A percentile compares a stretch with the other conserved stretches of the same genome.
Evolutionary conservation across 345 rosid species (phyloP).

Genomic region (Hypericum androsaemum): DNA sequence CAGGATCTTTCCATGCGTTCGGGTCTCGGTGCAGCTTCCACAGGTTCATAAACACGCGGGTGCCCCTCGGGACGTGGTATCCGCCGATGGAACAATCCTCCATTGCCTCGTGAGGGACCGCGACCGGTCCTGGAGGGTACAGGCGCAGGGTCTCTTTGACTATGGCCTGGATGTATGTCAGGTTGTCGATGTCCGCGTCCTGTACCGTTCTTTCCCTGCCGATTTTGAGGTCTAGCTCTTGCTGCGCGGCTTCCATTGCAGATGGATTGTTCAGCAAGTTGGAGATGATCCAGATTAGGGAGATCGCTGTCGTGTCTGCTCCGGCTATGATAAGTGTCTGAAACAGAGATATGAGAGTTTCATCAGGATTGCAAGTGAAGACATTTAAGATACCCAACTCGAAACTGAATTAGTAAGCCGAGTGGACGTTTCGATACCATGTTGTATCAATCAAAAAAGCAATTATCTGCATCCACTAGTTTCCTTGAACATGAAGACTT

Average conservation of each 20-base stretch:
- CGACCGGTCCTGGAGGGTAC: constrained; percentile 17
- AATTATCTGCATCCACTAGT: no score
- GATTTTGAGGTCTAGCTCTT: constrained; percentile 17
- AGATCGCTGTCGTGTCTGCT: constrained; percentile 16
- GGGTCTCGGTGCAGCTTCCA: constrained; percentile 61
- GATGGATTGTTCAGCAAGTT: constrained; percentile 21
- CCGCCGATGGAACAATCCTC: constrained; percentile 37
- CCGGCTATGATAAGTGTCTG: constrained; percentile 22
- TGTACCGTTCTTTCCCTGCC: constrained; percentile 17
- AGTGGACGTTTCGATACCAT: no score
- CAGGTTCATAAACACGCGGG: constrained; percentile 39
- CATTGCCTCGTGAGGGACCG: constrained; percentile 40
- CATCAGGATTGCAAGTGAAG: no score
- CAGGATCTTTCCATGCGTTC: constrained; percentile 29
- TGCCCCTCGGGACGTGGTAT: constrained; percentile 35
- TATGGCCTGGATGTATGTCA: constrained; percentile 18
- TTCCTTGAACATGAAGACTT: no score
- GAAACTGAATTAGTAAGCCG: no score
- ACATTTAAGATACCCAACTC: no score
- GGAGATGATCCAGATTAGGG: constrained; percentile 24
- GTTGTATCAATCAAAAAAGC: no score
- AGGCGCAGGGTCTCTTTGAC: constrained; percentile 13
- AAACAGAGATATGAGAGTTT: not conserved
- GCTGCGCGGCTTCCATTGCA: constrained; percentile 12
- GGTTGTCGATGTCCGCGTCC: constrained; percentile 20